phyloP scores from a whole-genome alignment of 345 rosid species.

The Pseudoturritis turrita region DNA sequence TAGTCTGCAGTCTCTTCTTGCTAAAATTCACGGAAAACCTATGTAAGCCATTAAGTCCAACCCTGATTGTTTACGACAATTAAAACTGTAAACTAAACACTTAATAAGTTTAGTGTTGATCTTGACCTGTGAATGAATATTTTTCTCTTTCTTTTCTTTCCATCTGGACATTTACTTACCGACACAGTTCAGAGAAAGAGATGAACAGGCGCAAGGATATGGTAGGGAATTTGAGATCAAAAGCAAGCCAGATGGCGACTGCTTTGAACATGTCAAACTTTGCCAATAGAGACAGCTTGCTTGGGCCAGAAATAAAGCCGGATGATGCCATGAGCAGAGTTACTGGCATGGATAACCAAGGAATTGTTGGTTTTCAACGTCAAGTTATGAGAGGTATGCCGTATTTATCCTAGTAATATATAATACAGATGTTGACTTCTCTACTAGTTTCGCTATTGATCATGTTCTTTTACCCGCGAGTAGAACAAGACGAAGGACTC shows the following conservation, averaged over 20 bases:
- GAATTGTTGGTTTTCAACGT: slow-evolving; percentile 80
- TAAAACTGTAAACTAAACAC: neutral
- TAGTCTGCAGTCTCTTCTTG: slow-evolving; percentile 64
- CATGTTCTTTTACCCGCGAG: neutral
- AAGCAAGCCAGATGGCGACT: slow-evolving; percentile 78
- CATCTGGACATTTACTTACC: neutral
- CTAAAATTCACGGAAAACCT: slow-evolving; percentile 64
- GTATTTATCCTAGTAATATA: neutral
- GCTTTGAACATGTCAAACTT: slow-evolving; percentile 80
- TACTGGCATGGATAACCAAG: slow-evolving; percentile 71
- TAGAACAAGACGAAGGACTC: slow-evolving; percentile 99
- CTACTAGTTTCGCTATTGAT: neutral
- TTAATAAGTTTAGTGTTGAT: neutral
- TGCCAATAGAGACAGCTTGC: slow-evolving; percentile 75
- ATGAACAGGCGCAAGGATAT: slow-evolving; percentile 92
- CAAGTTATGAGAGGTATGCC: slow-evolving; percentile 84
- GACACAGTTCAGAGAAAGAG: slow-evolving; percentile 83
- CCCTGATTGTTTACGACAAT: neutral
- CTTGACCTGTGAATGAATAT: neutral
- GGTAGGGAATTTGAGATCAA: slow-evolving; percentile 66
- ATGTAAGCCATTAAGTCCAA: slow-evolving; percentile 41
- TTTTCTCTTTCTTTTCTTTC: neutral
- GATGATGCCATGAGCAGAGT: slow-evolving; percentile 59
- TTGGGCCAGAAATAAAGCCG: slow-evolving; percentile 72
- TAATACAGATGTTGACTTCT: neutral